Percentiles rank a stretch among this genome's conserved stretches.
Evolutionary conservation across 2,329 filamentous ascomycete genomes (phyloP).

Genomic region (Fusarium continuum): DNA sequence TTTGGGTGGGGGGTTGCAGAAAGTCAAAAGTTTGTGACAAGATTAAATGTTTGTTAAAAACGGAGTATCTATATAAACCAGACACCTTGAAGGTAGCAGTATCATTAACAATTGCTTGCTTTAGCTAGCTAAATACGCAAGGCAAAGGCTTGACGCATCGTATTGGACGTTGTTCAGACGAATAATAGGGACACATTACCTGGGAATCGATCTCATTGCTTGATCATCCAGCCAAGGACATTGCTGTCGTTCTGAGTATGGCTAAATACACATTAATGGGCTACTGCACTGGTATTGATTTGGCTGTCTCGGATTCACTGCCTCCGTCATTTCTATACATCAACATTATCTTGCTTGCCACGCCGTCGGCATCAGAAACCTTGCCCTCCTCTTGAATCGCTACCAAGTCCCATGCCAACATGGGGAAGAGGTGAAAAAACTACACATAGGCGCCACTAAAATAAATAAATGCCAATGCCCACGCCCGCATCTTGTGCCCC

Average conservation of each 20-base stretch:
- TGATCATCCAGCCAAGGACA: neutral
- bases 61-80: constrained; percentile 4
- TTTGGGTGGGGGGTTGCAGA: neutral
- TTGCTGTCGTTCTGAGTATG: neutral
- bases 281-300: neutral
- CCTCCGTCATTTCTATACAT: constrained; percentile 10
- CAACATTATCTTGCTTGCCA: constrained; percentile 23
- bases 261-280: neutral
- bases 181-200: neutral
- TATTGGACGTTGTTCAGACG: neutral
- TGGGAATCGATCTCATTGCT: neutral
- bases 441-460: constrained; percentile 13
- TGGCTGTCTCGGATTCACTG: neutral
- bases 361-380: neutral
- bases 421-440: neutral
- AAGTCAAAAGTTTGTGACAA: constrained; percentile 24
- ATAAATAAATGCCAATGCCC: constrained; percentile 6
- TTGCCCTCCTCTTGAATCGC: neutral
- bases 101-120: neutral
- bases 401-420: constrained; percentile 2
- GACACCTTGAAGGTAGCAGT: neutral
- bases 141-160: neutral
- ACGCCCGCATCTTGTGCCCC: neutral
- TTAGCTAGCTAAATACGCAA: neutral
- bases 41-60: constrained; percentile 8